Evolutionary conservation across 805 yeast genomes (phyloP), one percentile per base, ranked within the genome.

Genomic region (Blastobotrys mokoenaii): DNA sequence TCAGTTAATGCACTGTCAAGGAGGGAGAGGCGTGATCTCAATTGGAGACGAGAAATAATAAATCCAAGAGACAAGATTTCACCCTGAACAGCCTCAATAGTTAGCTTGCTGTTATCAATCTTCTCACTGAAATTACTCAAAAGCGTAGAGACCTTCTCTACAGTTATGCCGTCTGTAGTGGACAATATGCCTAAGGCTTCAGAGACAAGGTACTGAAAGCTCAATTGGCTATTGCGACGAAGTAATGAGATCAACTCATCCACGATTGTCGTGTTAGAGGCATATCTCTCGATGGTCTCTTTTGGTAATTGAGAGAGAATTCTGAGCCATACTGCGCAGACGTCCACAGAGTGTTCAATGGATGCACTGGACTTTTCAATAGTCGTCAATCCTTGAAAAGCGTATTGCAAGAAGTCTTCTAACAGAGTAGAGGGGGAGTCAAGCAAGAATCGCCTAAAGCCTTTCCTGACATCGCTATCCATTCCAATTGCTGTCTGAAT

Each of bases 401-500:
- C 17, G 71, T 49, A 1, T 54, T 49, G 35, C 73, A 49, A 42
- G 67, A 59, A 43, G 25, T 31, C 38, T 22, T 22, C 27, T 22
- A 22, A 5, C 4, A 22, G 27, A 22, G 4, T 22, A 22, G 27
- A 22, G 8, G 27, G 8, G 16, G 41, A 17, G 2, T 25, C 47
- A n/a, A 34, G 17, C 9, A 70, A 47, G 3, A 56, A 49, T 3
- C 46, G 38, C 11, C 58, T 51, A 1, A 66, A 49, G 1, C 60
- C 53, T 0, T 39, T 12, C n/a, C 68, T 66, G 1, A 83, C 84
- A 2, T 54, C 57, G 0, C 69, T 69, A 56, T 87, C 94, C 36
- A 73, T 64, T 35, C 77, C 82, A 9, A 84, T 43, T 0, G 90
- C 84, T 47, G 77, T 84, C 8, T 82, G 86, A 20, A 84, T 54